phyloP scores from a whole-genome alignment of 1,284 basidiomycete genomes.

The Melampsora larici-populina region DNA sequence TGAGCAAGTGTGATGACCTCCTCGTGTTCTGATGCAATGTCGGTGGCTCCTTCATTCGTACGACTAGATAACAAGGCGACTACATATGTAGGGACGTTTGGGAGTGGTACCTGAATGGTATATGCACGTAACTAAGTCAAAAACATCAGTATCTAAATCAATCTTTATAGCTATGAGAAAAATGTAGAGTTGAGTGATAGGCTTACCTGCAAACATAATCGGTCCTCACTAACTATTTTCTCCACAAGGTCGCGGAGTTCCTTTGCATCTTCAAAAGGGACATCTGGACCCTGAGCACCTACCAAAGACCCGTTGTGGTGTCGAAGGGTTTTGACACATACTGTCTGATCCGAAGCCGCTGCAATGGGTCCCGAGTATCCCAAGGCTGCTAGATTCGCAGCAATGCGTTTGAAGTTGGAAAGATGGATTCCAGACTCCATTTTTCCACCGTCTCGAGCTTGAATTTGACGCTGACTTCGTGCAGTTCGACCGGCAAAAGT shows the following conservation, averaged over 20 bases:
- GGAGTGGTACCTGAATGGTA: too few relatives aligned
- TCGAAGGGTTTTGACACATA: slow-evolving; percentile 9
- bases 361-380: slow-evolving; percentile 7
- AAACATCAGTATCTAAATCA: background rate
- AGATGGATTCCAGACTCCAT: slow-evolving; percentile 8
- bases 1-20: too few relatives aligned
- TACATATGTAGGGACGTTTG: too few relatives aligned
- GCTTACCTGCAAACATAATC: slow-evolving; percentile 20
- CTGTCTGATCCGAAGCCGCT: slow-evolving; percentile 4
- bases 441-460: background rate
- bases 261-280: background rate
- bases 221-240: background rate
- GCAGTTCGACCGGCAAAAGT: background rate
- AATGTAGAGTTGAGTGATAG: too few relatives aligned
- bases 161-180: too few relatives aligned
- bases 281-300: slow-evolving; percentile 28
- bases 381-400: background rate
- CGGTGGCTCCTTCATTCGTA: background rate
- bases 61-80: background rate
- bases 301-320: background rate
- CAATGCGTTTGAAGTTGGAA: slow-evolving; percentile 7
- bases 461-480: background rate
- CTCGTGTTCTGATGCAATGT: background rate
- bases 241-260: slow-evolving; percentile 5
- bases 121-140: too few relatives aligned